These are phyloP conservation scores for Vitis hybrid DNA, from an alignment of 177 flowering plant species.

Conservation along the genomic window DNA sequence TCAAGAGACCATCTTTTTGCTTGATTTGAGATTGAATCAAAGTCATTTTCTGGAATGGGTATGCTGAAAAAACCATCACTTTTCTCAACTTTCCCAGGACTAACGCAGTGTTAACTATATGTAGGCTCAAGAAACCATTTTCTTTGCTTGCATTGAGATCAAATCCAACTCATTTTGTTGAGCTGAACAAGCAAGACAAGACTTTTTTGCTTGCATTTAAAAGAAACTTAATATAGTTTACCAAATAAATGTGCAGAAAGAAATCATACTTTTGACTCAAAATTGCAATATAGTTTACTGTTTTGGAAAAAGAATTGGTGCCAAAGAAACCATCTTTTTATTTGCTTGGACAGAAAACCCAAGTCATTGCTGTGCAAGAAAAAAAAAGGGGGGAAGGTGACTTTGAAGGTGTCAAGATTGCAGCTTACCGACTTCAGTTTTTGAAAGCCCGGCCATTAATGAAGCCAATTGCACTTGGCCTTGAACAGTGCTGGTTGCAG, in stretches of 20 bases:
- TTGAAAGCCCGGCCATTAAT: conserved; percentile 11
- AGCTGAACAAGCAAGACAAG: conserved; percentile 16
- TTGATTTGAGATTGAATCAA: conserved; percentile 23
- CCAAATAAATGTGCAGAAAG: conserved; percentile 1
- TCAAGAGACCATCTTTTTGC: conserved; percentile 20
- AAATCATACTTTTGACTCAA: conserved; percentile 4
- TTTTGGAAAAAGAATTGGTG: conserved; percentile 1
- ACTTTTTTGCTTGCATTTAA: conserved; percentile 11
- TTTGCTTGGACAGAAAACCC: conserved; percentile 7
- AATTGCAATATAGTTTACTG: background rate
- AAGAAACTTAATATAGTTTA: conserved; percentile 14
- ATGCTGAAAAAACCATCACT: conserved; percentile 18
- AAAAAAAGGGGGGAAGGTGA: background rate
- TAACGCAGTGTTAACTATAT: background rate
- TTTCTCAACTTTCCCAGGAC: background rate
- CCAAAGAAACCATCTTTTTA: background rate
- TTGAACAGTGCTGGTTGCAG: background rate
- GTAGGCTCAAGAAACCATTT: conserved; percentile 5
- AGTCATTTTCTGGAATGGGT: conserved; percentile 30
- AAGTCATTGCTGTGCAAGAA: background rate
- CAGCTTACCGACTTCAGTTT: conserved; percentile 24
- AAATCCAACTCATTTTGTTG: conserved; percentile 20
- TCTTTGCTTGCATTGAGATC: conserved; percentile 16
- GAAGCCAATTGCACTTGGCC: conserved; percentile 10
- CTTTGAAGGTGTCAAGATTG: conserved; percentile 24